Evolutionary conservation across 495 filamentous ascomycete species (phyloP).

Genomic region (Sabuloglossum arenarium): DNA sequence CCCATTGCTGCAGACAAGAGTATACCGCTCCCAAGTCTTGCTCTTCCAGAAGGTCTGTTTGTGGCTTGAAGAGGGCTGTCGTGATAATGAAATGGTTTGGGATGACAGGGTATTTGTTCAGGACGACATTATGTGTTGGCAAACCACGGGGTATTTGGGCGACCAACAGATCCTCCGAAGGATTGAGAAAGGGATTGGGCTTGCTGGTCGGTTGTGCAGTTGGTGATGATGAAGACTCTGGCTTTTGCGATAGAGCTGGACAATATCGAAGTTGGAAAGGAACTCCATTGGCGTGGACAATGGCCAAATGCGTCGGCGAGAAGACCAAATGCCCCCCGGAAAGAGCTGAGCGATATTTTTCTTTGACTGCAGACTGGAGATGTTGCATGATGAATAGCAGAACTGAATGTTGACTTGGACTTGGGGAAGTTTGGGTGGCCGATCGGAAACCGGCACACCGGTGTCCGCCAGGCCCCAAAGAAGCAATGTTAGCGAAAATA

Average conservation of each 20-base stretch:
- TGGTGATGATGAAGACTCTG: constrained; percentile 8
- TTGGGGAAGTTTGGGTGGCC: background rate
- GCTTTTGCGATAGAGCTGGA: constrained; percentile 34
- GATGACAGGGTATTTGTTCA: constrained; percentile 72
- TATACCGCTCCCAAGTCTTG: constrained; percentile 45
- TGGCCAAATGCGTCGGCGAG: constrained; percentile 34
- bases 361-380: constrained; percentile 24
- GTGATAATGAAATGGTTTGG: constrained; percentile 62
- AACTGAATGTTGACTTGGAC: background rate
- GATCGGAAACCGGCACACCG: background rate
- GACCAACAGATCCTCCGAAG: constrained; percentile 38
- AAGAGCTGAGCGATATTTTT: constrained; percentile 30
- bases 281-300: constrained; percentile 30
- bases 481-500: constrained; percentile 2
- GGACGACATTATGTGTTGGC: constrained; percentile 41
- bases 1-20: constrained; percentile 43
- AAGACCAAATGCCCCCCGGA: constrained; percentile 33
- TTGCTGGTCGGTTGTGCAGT: constrained; percentile 20
- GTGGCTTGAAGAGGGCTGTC: constrained; percentile 41
- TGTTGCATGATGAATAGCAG: background rate
- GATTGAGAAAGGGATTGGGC: constrained; percentile 51
- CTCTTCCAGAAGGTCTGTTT: constrained; percentile 45
- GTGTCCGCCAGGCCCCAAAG: background rate
- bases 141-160: constrained; percentile 27
- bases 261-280: constrained; percentile 60